These are phyloP conservation scores for Botrytis fragariae DNA, from an alignment of 2,329 filamentous ascomycete species.

Conservation along the genomic window DNA sequence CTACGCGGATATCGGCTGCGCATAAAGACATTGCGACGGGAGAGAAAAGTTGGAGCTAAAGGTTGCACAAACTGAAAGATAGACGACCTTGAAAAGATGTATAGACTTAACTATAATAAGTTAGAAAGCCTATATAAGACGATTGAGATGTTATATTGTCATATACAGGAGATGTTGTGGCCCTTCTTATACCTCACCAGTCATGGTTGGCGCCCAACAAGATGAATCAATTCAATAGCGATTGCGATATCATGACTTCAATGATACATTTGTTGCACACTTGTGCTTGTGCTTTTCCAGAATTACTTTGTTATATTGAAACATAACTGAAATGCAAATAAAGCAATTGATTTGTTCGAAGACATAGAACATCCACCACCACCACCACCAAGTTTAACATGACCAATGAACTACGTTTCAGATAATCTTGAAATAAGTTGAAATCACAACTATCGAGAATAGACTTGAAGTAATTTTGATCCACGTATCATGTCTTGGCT, in stretches of 20 bases:
- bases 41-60: too few species aligned
- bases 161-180: not conserved
- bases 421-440: not conserved
- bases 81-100: not conserved
- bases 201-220: too few species aligned
- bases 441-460: not conserved
- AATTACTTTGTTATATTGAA: not conserved
- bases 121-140: not conserved
- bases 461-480: not conserved
- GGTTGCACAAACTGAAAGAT: not conserved
- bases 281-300: not conserved
- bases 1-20: not conserved
- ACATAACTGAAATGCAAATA: not conserved
- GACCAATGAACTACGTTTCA: not conserved
- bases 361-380: not conserved
- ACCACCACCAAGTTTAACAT: not conserved
- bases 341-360: not conserved
- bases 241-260: not conserved
- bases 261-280: not conserved
- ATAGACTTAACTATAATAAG: not conserved
- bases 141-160: not conserved
- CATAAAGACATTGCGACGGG: not conserved
- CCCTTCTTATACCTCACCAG: not conserved
- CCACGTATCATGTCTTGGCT: not conserved
- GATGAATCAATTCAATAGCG: not conserved